Base-by-base conservation (phyloP, 495 filamentous ascomycete species). In the Podospora fimiseda region DNA sequence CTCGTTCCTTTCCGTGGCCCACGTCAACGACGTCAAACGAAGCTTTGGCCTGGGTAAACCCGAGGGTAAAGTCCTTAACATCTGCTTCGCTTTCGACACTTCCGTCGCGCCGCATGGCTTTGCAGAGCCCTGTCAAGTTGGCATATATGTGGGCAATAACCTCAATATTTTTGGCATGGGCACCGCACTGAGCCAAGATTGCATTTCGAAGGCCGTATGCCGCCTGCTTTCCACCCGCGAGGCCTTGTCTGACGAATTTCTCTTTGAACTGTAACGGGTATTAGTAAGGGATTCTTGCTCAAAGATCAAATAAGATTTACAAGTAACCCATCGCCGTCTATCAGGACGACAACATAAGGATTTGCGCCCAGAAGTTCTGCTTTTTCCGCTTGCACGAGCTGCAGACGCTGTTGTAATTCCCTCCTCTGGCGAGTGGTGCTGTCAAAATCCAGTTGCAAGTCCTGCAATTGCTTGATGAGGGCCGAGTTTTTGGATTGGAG, bases 251-350 rank as follows among this genome's bases (percentile, higher is more conserved):
- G 45, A 90, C 61, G 37, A 81, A 77, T 30, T 78, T 65, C 56
- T 89, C 82, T 48, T 81, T 74, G 64, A 94, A 94, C 79, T 80
- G 52, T n/a, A 33, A 50, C 22, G 59, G 48, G 40, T 48, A 36
- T 41, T 3, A 43, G 22, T 27, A 13, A 49, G 27, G 11, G 49
- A 49, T 18, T 55, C 40, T 14, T 19, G n/a, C 15, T 15, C 22
- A 6, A 18, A 41, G 23, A 21, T 20, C 45, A 37, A 37, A 37
- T 37, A 22, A 46, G 9, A 63, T 78, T 65, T 67, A 83, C 80
- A 57, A 92, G 79, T 60, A 89, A 78, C 22, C 83, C 83, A 60
- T 90, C 84, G 22, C 86, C 88, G 62, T 94, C 88, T 48, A 94
- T 78, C 52, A 94, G 70, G 15, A 89, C 77, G 22, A 88, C 64